Conservation (phyloP, 2,329 filamentous ascomycete genomes). For the Aureobasidium sp. region DNA sequence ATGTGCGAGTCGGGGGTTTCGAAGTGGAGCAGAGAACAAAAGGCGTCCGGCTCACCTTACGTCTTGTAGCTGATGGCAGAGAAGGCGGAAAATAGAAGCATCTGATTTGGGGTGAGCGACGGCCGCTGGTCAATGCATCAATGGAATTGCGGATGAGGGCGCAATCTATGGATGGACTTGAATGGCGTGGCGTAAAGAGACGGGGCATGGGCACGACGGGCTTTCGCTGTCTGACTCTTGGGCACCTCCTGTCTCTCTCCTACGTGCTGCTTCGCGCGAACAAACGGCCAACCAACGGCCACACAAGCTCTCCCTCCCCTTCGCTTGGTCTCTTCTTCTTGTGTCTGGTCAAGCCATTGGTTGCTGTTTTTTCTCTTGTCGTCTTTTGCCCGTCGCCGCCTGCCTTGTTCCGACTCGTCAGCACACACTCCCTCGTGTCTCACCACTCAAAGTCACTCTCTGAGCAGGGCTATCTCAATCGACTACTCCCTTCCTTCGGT, state of each 20-base stretch:
- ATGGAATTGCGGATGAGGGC: background rate
- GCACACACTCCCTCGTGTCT: background rate
- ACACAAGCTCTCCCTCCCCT: conserved; percentile 1
- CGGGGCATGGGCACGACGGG: background rate
- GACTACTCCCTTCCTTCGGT: background rate
- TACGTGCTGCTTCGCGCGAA: conserved; percentile 6
- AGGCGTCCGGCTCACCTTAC: background rate
- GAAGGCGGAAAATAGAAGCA: conserved; percentile 5
- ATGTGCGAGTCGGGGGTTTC: conserved; percentile 11
- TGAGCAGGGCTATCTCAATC: background rate
- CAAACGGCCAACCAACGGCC: conserved; percentile 15
- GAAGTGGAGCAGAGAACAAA: background rate
- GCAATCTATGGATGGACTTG: conserved; percentile 3
- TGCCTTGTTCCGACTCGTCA: conserved; percentile 2
- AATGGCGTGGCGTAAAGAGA: background rate
- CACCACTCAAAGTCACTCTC: background rate
- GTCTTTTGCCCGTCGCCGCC: background rate
- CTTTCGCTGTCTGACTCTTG: conserved; percentile 4
- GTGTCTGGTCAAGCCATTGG: conserved; percentile 1
- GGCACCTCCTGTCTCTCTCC: conserved; percentile 13
- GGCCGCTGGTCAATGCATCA: background rate
- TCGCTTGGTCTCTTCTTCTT: conserved; percentile 3
- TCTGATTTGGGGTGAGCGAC: background rate
- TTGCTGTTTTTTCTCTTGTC: background rate
- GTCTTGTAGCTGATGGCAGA: background rate